A percentile compares a stretch with the other conserved stretches of the same genome.
Conservation (phyloP, 352 stramenopile species). For the Pythium insidiosum region DNA sequence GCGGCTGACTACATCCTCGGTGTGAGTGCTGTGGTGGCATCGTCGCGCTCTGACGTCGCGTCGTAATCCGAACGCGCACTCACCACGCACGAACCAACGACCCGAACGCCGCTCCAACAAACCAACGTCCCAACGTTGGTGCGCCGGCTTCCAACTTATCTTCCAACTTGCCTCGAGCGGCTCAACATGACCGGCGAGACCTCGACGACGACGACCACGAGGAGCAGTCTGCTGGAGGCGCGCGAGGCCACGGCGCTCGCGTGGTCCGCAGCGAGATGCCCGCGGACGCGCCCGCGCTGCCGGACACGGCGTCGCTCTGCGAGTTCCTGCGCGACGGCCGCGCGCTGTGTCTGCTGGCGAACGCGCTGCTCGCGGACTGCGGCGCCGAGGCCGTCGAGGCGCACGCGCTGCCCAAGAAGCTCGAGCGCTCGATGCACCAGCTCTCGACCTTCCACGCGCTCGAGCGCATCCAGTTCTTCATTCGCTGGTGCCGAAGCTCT, state of each 20-base stretch:
- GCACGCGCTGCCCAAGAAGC: constrained; percentile 49
- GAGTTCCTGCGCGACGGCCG: constrained; percentile 70
- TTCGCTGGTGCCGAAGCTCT: constrained; percentile 72
- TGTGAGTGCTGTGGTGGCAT: too few relatives aligned
- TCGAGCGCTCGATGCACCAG: constrained; percentile 60
- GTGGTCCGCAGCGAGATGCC: too few relatives aligned
- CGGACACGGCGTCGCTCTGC: constrained; percentile 34
- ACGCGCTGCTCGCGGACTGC: constrained; percentile 26
- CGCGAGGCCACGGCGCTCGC: constrained; percentile 22
- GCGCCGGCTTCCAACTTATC: not conserved
- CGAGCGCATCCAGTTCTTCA: constrained; percentile 81
- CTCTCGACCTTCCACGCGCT: constrained; percentile 73
- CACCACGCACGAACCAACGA: too few relatives aligned
- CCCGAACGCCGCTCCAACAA: too few relatives aligned
- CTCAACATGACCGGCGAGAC: not conserved
- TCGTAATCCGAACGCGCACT: too few relatives aligned
- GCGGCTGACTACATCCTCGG: too few relatives aligned
- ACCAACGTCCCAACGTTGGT: not conserved
- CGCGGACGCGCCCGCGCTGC: constrained; percentile 21
- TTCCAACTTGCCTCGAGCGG: not conserved
- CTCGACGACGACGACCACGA: constrained; percentile 3
- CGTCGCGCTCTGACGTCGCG: too few relatives aligned
- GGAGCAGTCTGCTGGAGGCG: not conserved
- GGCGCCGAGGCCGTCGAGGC: too few relatives aligned
- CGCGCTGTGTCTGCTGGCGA: constrained; percentile 59